Percentiles rank a stretch among this genome's conserved stretches.
These are phyloP conservation scores for Heracleum sosnowskyi DNA, from an alignment of 129 eudicot genomes.

Conservation along the genomic window DNA sequence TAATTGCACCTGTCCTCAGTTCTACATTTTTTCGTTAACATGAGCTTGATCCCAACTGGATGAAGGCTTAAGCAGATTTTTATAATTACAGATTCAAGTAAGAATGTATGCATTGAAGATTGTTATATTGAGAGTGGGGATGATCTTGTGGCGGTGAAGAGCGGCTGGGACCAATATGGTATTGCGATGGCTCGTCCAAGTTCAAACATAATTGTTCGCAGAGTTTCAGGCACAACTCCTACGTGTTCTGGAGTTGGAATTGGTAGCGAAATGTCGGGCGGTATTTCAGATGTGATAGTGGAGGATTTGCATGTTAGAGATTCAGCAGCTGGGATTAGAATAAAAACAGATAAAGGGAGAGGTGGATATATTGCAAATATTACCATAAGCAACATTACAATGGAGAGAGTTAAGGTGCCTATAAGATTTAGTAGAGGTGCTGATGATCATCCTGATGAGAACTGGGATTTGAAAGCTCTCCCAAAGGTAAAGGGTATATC, in stretches of 20 bases:
- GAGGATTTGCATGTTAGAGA: conserved; percentile 66
- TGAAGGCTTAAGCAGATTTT: neutral
- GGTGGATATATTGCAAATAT: conserved; percentile 85
- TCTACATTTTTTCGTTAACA: neutral
- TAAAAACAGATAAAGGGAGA: conserved; percentile 86
- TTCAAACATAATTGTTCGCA: conserved; percentile 61
- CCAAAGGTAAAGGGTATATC: conserved; percentile 63
- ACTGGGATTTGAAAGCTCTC: conserved; percentile 72
- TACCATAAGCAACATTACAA: conserved; percentile 49
- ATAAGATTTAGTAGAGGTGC: conserved; percentile 28
- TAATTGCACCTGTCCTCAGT: neutral
- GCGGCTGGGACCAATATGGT: conserved; percentile 99
- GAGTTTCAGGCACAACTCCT: conserved; percentile 95
- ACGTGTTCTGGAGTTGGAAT: conserved; percentile 97
- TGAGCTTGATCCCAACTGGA: neutral
- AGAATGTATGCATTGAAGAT: conserved; percentile 82
- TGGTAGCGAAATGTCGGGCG: conserved; percentile 99
- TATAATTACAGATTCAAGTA: conserved; percentile 65
- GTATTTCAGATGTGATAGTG: conserved; percentile 50
- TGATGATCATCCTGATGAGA: conserved; percentile 78
- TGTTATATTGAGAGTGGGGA: conserved; percentile 97
- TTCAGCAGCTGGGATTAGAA: conserved; percentile 89
- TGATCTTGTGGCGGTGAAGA: conserved; percentile 88
- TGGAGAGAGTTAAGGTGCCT: conserved; percentile 89
- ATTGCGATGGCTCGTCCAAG: conserved; percentile 70